These are phyloP conservation scores for Penicillium steckii DNA, from an alignment of 495 filamentous ascomycete species.

Conservation along the genomic window DNA sequence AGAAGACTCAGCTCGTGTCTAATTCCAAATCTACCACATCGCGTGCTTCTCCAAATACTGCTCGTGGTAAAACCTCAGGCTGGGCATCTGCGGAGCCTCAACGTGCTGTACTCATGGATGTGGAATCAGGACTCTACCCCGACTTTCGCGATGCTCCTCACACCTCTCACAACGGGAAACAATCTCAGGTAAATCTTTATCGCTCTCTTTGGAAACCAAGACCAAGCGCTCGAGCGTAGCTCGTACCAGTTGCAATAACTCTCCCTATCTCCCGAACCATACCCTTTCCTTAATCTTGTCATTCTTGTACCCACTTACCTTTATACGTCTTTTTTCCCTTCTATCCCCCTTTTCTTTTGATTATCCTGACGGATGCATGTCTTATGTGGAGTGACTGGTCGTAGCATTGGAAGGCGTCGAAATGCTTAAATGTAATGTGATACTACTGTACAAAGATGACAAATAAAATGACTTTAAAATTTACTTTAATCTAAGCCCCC, in stretches of 20 bases:
- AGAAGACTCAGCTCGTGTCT: conserved; percentile 31
- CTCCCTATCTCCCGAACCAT: neutral
- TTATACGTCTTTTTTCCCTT: conserved; percentile 9
- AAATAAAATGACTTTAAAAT: conserved; percentile 1
- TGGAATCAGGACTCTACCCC: conserved; percentile 37
- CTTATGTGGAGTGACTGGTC: conserved; percentile 14
- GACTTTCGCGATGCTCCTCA: conserved; percentile 31
- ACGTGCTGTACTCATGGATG: conserved; percentile 47
- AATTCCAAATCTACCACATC: conserved; percentile 12
- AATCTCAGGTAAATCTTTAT: conserved; percentile 28
- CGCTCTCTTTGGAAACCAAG: conserved; percentile 38
- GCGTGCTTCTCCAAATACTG: conserved; percentile 15
- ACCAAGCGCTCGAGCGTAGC: conserved; percentile 33
- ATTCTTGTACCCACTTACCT: neutral
- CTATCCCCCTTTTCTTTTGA: conserved; percentile 12
- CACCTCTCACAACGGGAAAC: conserved; percentile 23
- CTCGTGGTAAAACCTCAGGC: conserved; percentile 21
- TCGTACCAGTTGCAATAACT: neutral
- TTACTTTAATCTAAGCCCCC: too few species aligned
- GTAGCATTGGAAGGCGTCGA: conserved; percentile 30
- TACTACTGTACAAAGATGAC: conserved; percentile 18
- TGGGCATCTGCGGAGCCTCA: conserved; percentile 38
- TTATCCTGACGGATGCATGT: conserved; percentile 14
- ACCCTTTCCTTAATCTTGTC: conserved; percentile 7
- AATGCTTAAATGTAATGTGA: conserved; percentile 6